phyloP scores from a whole-genome alignment of 352 stramenopile species.

The Globisporangium camurandrum region DNA sequence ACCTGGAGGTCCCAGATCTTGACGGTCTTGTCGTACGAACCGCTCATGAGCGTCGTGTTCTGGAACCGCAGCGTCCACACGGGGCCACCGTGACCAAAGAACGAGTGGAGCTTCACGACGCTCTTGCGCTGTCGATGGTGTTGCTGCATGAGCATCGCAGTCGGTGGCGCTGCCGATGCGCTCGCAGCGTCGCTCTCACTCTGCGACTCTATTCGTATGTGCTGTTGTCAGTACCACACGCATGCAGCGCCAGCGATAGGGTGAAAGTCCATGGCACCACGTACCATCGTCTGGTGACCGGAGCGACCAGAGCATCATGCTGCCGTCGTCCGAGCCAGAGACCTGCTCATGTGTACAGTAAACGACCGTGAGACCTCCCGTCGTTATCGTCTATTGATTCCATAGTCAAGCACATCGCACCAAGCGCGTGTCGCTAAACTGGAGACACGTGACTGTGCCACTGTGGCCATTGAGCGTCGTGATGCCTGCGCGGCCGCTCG shows the following conservation, averaged over 20 bases:
- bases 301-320: constrained; percentile 26
- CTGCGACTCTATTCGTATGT: not conserved
- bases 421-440: constrained; percentile 15
- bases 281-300: constrained; percentile 13
- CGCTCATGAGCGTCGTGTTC: constrained; percentile 15
- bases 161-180: not conserved
- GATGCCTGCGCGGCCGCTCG: constrained; percentile 14
- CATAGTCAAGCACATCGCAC: constrained; percentile 8
- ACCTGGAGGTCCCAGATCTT: constrained; percentile 27
- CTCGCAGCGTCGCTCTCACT: too few species aligned
- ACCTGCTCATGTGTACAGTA: constrained; percentile 5
- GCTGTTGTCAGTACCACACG: not conserved
- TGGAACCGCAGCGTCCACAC: constrained; percentile 21
- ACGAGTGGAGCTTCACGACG: constrained; percentile 23
- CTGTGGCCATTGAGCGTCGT: constrained; percentile 21
- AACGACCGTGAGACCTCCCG: not conserved
- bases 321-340: constrained; percentile 23
- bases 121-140: constrained; percentile 20
- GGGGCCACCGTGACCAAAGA: constrained; percentile 21
- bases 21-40: constrained; percentile 30
- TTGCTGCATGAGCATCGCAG: constrained; percentile 14
- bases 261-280: too few species aligned
- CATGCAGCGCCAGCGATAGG: not conserved
- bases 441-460: constrained; percentile 21
- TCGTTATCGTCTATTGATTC: not conserved